Evolutionary conservation across 2,329 filamentous ascomycete species (phyloP), one percentile per base, ranked within the genome.

Genomic region (Penicillium sp.): DNA sequence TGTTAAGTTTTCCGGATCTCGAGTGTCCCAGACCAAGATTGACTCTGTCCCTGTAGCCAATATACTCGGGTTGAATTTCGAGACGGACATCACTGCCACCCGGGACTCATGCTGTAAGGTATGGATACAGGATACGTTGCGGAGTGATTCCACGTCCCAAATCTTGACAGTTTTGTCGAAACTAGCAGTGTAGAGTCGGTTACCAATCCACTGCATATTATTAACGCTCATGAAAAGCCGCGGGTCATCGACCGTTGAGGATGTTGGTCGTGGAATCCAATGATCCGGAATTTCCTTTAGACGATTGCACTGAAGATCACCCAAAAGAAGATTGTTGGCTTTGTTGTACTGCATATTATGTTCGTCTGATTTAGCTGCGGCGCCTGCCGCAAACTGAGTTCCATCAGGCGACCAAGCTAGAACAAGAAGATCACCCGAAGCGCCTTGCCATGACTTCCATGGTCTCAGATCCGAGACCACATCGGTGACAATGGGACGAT

Each of bases 321-420:
- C 84, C 35, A 83, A 66, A 1, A 86, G 63, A 1, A 86, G 70
- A 60, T 86, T 86, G 56, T 83, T 81, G 0, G 76, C 73, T 37
- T 80, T 73, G 55, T 87, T 87, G 63, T 87, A 87, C 38, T 83
- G 79, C 78, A 84, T 82, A n/a, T 78, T 82, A 43, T 78, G 71
- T 3, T 74, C 67, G 60, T 86, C 83, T 4, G 78, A 78, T 5
- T 83, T 78, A 30, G 83, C 80, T 6, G 82, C 79, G 5, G 83
- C 80, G 2, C 83, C 84, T 10, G 80, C 82, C 28, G 80, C 82
- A 62, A 86, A 87, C 4, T 63, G 71, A 2, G 75, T 75, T 2
- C 82, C 80, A 65, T 83, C 75, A 2, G 78, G 75, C 2, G 80
- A 78, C 84, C 84, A 87, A 14, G 82, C 78, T 4, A 85, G 69